phyloP scores from a whole-genome alignment of 805 yeast genomes.

The Millerozyma acaciae region DNA sequence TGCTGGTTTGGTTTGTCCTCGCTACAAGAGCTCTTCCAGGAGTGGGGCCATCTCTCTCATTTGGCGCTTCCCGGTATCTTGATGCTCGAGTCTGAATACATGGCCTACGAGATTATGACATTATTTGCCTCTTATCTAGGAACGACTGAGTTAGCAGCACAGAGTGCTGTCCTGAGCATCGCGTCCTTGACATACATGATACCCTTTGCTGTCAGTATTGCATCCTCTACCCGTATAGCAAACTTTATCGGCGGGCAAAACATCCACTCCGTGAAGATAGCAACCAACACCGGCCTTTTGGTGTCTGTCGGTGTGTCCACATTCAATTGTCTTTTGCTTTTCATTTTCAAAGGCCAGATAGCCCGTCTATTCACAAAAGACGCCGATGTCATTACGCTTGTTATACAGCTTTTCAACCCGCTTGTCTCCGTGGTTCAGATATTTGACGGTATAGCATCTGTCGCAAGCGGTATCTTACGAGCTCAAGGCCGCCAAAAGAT shows the following conservation, averaged over 20 bases:
- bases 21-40: slow-evolving; percentile 27
- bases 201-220: slow-evolving; percentile 45
- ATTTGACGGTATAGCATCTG: slow-evolving; percentile 66
- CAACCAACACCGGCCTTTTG: slow-evolving; percentile 30
- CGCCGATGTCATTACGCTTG: slow-evolving; percentile 47
- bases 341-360: slow-evolving; percentile 44
- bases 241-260: slow-evolving; percentile 43
- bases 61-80: slow-evolving; percentile 44
- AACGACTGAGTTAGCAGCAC: slow-evolving; percentile 48
- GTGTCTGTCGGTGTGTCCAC: slow-evolving; percentile 27
- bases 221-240: slow-evolving; percentile 42
- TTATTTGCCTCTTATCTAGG: slow-evolving; percentile 46
- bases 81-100: slow-evolving; percentile 43
- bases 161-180: slow-evolving; percentile 47
- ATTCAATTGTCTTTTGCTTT: slow-evolving; percentile 43
- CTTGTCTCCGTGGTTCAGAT: slow-evolving; percentile 62
- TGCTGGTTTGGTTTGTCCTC: slow-evolving; percentile 66
- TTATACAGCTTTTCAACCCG: slow-evolving; percentile 54
- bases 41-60: slow-evolving; percentile 33
- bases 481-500: slow-evolving; percentile 74
- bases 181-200: slow-evolving; percentile 43
- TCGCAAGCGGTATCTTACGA: slow-evolving; percentile 68
- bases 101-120: slow-evolving; percentile 46
- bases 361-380: slow-evolving; percentile 63
- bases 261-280: slow-evolving; percentile 31